Percentiles rank a stretch among this genome's conserved stretches.
phyloP scores from a whole-genome alignment of 2,329 filamentous ascomycete genomes.

The Paecilomyces formosus region DNA sequence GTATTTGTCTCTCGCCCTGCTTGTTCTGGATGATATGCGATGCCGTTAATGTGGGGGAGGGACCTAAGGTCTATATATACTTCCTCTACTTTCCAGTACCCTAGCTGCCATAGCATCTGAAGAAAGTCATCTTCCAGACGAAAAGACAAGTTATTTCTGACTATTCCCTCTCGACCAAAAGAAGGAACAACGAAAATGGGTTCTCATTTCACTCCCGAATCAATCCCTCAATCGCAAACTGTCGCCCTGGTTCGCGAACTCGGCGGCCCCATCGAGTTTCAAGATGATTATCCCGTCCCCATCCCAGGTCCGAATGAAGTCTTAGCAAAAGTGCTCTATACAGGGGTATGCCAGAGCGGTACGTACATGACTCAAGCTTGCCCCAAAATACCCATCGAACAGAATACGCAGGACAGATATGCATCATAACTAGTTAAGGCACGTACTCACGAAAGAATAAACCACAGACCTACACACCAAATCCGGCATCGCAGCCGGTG shows the following conservation, averaged over 20 bases:
- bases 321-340: conserved; percentile 39
- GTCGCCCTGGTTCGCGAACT: conserved; percentile 35
- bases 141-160: background rate
- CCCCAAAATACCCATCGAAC: background rate
- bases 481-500: conserved; percentile 28
- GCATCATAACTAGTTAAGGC: no score
- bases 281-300: conserved; percentile 35
- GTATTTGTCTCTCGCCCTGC: no score
- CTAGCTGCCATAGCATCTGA: background rate
- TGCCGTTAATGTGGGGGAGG: no score
- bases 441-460: background rate
- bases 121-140: background rate
- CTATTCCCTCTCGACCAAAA: background rate
- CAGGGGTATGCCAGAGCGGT: conserved; percentile 40
- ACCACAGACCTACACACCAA: conserved; percentile 34
- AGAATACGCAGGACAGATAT: no score
- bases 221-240: conserved; percentile 24
- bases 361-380: conserved; percentile 9
- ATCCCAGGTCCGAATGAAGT: conserved; percentile 34
- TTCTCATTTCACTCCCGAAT: background rate
- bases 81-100: background rate
- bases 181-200: background rate
- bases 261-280: conserved; percentile 33
- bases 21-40: no score
- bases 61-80: background rate